Evolutionary conservation across 768 basidiomycete genomes (phyloP).

Genomic region (Cystobasidium tubakii): DNA sequence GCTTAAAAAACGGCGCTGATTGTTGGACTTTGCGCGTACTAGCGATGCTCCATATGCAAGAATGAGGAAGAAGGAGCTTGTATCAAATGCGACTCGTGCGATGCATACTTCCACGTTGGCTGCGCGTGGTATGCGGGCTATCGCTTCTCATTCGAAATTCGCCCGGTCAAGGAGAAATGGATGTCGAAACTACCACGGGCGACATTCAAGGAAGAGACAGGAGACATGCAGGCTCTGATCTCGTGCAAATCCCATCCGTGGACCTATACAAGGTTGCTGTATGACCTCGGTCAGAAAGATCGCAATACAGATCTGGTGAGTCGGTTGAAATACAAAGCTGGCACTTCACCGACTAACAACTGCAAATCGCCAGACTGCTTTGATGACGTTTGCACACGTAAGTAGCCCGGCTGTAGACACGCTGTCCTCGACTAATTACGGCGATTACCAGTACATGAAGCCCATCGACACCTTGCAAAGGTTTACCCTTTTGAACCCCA

Average conservation of each 20-base stretch:
- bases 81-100: constrained; percentile 68
- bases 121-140: constrained; percentile 83
- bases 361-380: constrained; percentile 1
- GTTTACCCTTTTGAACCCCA: not conserved
- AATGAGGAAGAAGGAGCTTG: not conserved
- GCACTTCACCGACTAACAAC: not conserved
- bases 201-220: constrained; percentile 15
- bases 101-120: constrained; percentile 71
- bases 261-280: not conserved
- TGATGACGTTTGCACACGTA: constrained; percentile 16
- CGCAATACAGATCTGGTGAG: constrained; percentile 4
- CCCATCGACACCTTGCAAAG: not conserved
- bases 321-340: not conserved
- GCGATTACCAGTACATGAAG: not conserved
- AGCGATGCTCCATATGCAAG: not conserved
- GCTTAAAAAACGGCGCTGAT: not conserved
- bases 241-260: constrained; percentile 15
- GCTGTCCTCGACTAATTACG: no score
- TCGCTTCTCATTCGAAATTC: constrained; percentile 85
- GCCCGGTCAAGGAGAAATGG: not conserved
- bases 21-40: not conserved
- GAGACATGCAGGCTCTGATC: constrained; percentile 18
- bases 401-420: no score
- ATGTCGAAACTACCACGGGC: not conserved
- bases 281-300: constrained; percentile 27